These are phyloP conservation scores for Verticillium alfalfae DNA, from an alignment of 2,329 filamentous ascomycete species.

Conservation along the genomic window DNA sequence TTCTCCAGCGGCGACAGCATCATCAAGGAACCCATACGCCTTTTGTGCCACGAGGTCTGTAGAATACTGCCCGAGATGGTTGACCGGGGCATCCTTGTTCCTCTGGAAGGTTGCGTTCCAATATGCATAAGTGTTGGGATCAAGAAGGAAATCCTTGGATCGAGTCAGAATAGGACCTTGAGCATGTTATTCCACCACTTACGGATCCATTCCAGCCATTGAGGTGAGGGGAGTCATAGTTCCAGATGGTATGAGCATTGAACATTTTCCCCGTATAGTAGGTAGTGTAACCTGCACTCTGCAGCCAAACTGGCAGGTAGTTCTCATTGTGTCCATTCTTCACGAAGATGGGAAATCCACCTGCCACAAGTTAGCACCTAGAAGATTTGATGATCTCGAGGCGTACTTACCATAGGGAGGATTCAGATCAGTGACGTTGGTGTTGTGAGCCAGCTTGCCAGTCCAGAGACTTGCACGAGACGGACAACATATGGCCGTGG, in stretches of 20 bases:
- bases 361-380: conserved; percentile 15
- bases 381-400: conserved; percentile 23
- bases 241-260: conserved; percentile 41
- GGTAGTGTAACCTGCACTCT: conserved; percentile 43
- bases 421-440: conserved; percentile 50
- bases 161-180: neutral
- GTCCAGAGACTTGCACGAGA: conserved; percentile 58
- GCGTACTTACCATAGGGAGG: conserved; percentile 49
- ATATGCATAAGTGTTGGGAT: conserved; percentile 65
- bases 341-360: conserved; percentile 44
- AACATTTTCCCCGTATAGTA: conserved; percentile 53
- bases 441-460: conserved; percentile 58
- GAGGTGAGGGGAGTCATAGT: conserved; percentile 44
- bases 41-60: conserved; percentile 56
- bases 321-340: conserved; percentile 41
- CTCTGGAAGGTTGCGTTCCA: conserved; percentile 59
- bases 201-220: conserved; percentile 51
- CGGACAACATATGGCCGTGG: conserved; percentile 60
- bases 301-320: conserved; percentile 46
- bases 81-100: conserved; percentile 41
- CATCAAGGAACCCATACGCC: conserved; percentile 54
- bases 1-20: conserved; percentile 45
- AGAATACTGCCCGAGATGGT: conserved; percentile 33
- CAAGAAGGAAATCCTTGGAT: conserved; percentile 44
- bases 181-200: neutral